phyloP scores from a whole-genome alignment of 140 eudicot genomes.

The Erigeron philadelphicus region DNA sequence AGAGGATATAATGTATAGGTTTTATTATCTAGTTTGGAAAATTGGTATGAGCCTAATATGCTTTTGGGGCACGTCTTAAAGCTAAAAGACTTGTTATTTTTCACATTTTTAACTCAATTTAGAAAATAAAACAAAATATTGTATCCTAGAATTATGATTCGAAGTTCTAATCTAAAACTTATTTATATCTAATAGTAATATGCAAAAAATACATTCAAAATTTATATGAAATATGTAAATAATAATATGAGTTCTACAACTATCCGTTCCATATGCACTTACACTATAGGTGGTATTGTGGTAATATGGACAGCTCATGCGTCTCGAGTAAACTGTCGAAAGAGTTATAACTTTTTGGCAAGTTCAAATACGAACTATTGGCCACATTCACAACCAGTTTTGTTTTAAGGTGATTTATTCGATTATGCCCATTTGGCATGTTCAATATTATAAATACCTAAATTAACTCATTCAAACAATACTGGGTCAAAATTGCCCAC shows the following conservation, averaged over 20 bases:
- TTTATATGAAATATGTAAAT: background rate
- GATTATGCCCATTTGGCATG: background rate
- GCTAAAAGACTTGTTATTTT: no score
- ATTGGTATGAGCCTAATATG: no score
- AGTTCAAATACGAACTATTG: background rate
- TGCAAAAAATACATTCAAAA: background rate
- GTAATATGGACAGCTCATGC: background rate
- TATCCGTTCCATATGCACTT: slow-evolving; percentile 4
- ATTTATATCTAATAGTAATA: background rate
- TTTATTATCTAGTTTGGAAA: no score
- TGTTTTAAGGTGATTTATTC: background rate
- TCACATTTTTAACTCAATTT: no score
- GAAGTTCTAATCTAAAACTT: background rate
- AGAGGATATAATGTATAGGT: no score
- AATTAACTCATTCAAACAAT: background rate
- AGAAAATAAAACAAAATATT: no score
- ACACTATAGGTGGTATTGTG: background rate
- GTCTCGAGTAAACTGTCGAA: background rate
- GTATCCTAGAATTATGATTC: no score
- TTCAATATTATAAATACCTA: background rate
- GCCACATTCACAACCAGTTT: background rate
- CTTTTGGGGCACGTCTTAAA: no score
- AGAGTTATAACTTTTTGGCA: background rate
- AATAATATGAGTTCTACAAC: background rate
- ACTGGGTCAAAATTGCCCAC: background rate